Percentiles rank a stretch among this genome's conserved stretches.
phyloP scores from a whole-genome alignment of 371 early-diverging fungal genomes.

The Actinomortierella wolfii region DNA sequence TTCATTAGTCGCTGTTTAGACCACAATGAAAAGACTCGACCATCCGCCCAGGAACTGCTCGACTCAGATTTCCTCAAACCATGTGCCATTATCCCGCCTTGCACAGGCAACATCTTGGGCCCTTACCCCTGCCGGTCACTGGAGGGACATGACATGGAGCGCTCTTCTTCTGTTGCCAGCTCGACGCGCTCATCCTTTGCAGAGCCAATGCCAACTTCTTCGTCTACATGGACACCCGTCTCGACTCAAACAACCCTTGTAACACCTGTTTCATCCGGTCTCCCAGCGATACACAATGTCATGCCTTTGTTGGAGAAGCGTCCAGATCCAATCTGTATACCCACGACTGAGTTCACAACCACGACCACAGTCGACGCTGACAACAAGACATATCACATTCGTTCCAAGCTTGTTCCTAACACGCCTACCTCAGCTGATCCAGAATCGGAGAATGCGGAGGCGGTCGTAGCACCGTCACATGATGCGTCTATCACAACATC shows the following conservation, averaged over 20 bases:
- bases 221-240: slow-evolving; percentile 7
- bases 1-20: slow-evolving; percentile 79
- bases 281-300: slow-evolving; percentile 3
- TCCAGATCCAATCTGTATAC: slow-evolving; percentile 34
- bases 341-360: slow-evolving; percentile 27
- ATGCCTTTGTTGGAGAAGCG: slow-evolving; percentile 6
- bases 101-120: slow-evolving; percentile 4
- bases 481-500: not conserved
- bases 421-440: slow-evolving; percentile 19
- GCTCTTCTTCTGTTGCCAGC: slow-evolving; percentile 13
- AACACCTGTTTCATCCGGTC: not conserved
- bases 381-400: slow-evolving; percentile 48
- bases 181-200: slow-evolving; percentile 18
- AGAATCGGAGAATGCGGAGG: too few species aligned
- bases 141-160: slow-evolving; percentile 10
- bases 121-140: slow-evolving; percentile 10
- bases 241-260: not conserved
- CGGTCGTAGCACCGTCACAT: too few species aligned
- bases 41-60: slow-evolving; percentile 45
- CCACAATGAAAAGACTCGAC: slow-evolving; percentile 42
- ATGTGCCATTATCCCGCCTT: slow-evolving; percentile 9
- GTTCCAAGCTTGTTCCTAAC: slow-evolving; percentile 41
- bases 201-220: slow-evolving; percentile 15
- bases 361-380: slow-evolving; percentile 49
- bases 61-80: slow-evolving; percentile 44